A percentile compares a stretch with the other conserved stretches of the same genome.
Evolutionary conservation across 768 basidiomycete species (phyloP).

Genomic region (Sporobolomyces pararoseus): DNA sequence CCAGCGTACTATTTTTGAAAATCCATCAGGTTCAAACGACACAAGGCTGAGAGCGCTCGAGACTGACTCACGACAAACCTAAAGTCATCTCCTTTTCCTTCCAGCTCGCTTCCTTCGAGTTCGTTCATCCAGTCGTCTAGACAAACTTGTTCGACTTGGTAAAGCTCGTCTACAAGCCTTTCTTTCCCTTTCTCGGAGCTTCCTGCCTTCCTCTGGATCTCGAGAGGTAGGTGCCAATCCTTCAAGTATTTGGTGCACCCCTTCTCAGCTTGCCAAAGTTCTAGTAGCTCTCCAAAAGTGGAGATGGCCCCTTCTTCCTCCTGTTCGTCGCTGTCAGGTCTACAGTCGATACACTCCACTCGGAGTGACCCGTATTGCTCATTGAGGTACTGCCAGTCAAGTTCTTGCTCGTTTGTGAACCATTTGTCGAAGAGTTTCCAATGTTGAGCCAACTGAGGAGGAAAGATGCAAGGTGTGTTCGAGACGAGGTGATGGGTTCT

Average conservation of each 20-base stretch:
- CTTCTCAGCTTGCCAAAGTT: constrained; percentile 1
- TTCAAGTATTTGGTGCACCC: constrained; percentile 10
- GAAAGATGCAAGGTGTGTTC: constrained; percentile 30
- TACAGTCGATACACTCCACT: constrained; percentile 1
- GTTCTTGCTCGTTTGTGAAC: background rate
- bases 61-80: constrained; percentile 33
- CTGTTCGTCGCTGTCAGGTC: background rate
- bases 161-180: constrained; percentile 19
- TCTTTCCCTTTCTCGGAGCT: background rate
- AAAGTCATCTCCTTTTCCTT: constrained; percentile 37
- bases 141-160: constrained; percentile 28
- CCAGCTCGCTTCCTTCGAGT: constrained; percentile 7
- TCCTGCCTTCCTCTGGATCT: background rate
- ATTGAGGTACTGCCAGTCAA: background rate
- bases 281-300: constrained; percentile 9
- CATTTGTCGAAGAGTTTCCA: background rate
- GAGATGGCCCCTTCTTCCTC: background rate
- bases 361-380: background rate
- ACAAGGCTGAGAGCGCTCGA: too few relatives aligned
- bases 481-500: constrained; percentile 10
- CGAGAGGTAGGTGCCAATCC: constrained; percentile 39
- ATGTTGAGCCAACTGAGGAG: background rate
- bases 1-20: constrained; percentile 30
- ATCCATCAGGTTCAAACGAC: background rate
- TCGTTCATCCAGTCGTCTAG: constrained; percentile 45